Conservation (phyloP, 1,284 basidiomycete species). For the Hypsizygus ulmarius region DNA sequence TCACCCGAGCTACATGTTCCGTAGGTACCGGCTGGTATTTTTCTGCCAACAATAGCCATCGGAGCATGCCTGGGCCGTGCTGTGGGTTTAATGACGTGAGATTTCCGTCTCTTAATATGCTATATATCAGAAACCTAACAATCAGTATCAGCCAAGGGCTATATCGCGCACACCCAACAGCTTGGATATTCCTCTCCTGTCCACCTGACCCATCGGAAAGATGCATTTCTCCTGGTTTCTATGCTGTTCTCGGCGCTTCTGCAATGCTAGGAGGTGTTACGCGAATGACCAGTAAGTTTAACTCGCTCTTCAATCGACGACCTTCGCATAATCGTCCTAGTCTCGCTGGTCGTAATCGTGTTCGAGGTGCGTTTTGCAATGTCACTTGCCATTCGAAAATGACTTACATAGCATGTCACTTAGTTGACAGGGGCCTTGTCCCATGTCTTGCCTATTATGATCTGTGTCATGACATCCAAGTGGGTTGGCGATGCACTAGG, state of each 20-base stretch:
- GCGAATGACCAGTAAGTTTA: conserved; percentile 66
- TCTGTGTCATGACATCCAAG: conserved; percentile 73
- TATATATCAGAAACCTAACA: background rate
- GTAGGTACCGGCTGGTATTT: conserved; percentile 72
- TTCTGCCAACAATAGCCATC: conserved; percentile 70
- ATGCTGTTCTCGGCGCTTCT: conserved; percentile 80
- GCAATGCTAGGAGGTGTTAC: conserved; percentile 82
- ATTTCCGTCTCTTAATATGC: conserved; percentile 9
- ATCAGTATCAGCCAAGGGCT: conserved; percentile 52
- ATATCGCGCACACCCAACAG: conserved; percentile 56
- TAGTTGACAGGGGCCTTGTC: conserved; percentile 70
- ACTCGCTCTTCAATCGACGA: background rate
- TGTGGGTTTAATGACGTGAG: conserved; percentile 65
- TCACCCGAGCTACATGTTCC: background rate
- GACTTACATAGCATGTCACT: conserved; percentile 12
- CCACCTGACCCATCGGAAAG: conserved; percentile 64
- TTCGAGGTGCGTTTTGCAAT: conserved; percentile 51
- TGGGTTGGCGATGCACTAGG: conserved; percentile 73
- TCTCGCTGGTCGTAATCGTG: conserved; percentile 71
- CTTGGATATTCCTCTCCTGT: conserved; percentile 69
- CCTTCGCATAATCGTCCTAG: conserved; percentile 30
- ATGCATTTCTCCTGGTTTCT: conserved; percentile 79
- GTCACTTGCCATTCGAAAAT: background rate
- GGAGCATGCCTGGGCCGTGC: conserved; percentile 70
- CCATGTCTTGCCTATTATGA: conserved; percentile 78